Conservation (phyloP, 2,329 filamentous ascomycete species). For the Plectosphaerella sp. region DNA sequence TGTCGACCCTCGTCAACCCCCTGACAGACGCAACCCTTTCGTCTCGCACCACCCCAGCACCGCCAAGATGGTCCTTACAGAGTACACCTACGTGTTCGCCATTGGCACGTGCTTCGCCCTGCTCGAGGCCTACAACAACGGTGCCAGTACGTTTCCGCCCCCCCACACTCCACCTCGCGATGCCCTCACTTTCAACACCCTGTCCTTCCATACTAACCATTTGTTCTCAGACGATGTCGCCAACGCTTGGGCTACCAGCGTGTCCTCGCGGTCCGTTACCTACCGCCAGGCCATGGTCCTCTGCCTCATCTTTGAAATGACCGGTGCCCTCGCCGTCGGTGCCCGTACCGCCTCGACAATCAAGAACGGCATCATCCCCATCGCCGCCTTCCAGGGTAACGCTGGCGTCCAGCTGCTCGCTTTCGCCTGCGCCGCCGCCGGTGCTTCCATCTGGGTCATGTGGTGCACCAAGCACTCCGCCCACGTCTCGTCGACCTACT, state of each 20-base stretch:
- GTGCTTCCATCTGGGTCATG: slow-evolving; percentile 69
- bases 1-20: too few species aligned
- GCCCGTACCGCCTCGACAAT: slow-evolving; percentile 69
- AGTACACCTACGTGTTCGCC: slow-evolving; percentile 68
- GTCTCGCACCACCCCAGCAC: not conserved
- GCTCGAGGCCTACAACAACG: slow-evolving; percentile 73
- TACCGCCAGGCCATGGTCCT: slow-evolving; percentile 66
- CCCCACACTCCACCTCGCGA: not conserved
- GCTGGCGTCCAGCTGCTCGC: slow-evolving; percentile 64
- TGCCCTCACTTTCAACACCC: not conserved
- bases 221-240: slow-evolving; percentile 70
- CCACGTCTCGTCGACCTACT: slow-evolving; percentile 69
- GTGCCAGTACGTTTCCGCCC: slow-evolving; percentile 56
- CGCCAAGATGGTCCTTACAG: slow-evolving; percentile 48
- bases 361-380: slow-evolving; percentile 71
- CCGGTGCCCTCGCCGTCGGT: slow-evolving; percentile 62
- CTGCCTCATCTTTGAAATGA: slow-evolving; percentile 61
- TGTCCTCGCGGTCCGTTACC: slow-evolving; percentile 71
- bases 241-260: slow-evolving; percentile 75
- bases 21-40: too few species aligned
- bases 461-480: slow-evolving; percentile 65
- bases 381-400: slow-evolving; percentile 50
- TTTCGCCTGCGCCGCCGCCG: slow-evolving; percentile 59
- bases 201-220: not conserved
- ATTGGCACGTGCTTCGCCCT: slow-evolving; percentile 72